Evolutionary conservation across 306 rosid species (phyloP).

Genomic region (Lathyrus aphaca): DNA sequence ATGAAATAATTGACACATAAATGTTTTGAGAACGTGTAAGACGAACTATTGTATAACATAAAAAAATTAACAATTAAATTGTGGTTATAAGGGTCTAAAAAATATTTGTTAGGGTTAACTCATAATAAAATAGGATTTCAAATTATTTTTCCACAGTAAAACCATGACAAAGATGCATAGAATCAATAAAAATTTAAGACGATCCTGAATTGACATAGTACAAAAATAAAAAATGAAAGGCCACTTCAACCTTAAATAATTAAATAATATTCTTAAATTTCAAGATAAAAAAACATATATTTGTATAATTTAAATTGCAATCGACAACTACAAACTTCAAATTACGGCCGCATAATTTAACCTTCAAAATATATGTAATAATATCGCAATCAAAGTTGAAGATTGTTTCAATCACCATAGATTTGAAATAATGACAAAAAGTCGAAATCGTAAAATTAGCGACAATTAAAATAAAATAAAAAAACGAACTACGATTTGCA

Average conservation of each 20-base stretch:
- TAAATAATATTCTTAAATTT: background rate
- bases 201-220: background rate
- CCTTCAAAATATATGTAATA: background rate
- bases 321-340: background rate
- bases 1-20: slow-evolving; percentile 1
- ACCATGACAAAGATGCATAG: background rate
- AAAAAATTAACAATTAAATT: too few relatives aligned
- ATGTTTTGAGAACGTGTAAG: too few relatives aligned
- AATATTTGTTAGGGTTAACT: too few relatives aligned
- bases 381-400: background rate
- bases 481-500: background rate
- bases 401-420: background rate
- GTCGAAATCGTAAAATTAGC: background rate
- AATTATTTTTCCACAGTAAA: too few relatives aligned
- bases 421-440: background rate
- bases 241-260: background rate
- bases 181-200: too few relatives aligned
- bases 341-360: background rate
- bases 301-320: background rate
- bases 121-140: too few relatives aligned
- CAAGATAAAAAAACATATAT: too few relatives aligned
- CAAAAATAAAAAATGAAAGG: background rate
- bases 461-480: background rate
- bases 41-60: too few relatives aligned
- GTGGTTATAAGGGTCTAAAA: too few relatives aligned